Evolutionary conservation across 352 stramenopile species (phyloP), one percentile per base, ranked within the genome.

Genomic region (Pythium biforme): DNA sequence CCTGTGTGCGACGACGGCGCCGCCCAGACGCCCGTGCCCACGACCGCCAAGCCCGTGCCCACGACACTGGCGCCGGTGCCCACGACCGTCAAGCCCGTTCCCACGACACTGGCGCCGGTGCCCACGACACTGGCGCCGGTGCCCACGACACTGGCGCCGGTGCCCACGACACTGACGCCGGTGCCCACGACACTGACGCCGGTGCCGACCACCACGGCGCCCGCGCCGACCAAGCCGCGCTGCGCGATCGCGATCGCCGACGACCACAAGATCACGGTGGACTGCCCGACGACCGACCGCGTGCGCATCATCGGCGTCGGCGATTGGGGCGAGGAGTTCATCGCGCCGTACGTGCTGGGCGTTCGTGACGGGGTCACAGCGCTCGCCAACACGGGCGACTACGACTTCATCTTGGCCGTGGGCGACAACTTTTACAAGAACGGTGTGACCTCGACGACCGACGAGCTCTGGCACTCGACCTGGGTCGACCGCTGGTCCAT

Each of bases 401-500:
- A 64, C 59, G 69, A 74, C 64, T 81, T 78, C 48, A 65, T 81
- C 55, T 46, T 79, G 20, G 55, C 66, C 0, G 55, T 67, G 12
- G 70, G 74, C 27, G 72, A 81, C 72, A 81, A 77, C 64, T 81
- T 81, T 27, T 77, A 79, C 65, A 54, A 66, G 34, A 73, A 71
- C 27, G 73, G 73, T 39, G 70, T 79, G 39, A 27, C 27, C 39
- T 65, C 56, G 49, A 66, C 46, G 34, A 76, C 51, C 4, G 74
- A 81, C 61, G 50, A 26, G 20, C 59, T 60, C 25, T 79, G 68
- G 68, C 43, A 57, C 23, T 73, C 45, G 1, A 70, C 55, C 11
- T 81, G 74, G 74, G 67, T 66, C 53, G 50, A 78, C 27, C 70
- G 70, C 29, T 81, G 57, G 54, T 48, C 52, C 19, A 69, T 79